Evolutionary conservation across 2,329 filamentous ascomycete species (phyloP).

Genomic region (Aspergillus hiratsukae): DNA sequence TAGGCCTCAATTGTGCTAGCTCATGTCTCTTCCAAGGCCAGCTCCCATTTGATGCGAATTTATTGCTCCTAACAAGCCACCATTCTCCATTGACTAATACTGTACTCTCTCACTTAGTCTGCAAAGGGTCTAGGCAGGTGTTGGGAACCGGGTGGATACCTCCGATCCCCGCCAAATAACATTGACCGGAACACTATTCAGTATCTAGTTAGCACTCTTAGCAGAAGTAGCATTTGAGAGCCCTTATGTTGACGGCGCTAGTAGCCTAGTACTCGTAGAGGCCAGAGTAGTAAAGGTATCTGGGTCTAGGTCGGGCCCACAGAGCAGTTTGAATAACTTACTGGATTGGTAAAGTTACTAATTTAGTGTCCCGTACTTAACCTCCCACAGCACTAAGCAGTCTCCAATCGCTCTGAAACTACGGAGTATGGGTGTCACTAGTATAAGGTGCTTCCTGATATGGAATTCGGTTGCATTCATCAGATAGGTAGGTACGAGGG

Average conservation of each 20-base stretch:
- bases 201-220: not conserved
- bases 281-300: not conserved
- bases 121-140: not conserved
- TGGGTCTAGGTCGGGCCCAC: not conserved
- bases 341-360: not conserved
- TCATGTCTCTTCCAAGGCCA: not conserved
- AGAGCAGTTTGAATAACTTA: not conserved
- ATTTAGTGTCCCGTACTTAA: not conserved
- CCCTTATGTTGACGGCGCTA: not conserved
- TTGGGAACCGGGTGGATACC: not conserved
- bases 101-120: not conserved
- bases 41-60: not conserved
- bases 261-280: not conserved
- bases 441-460: not conserved
- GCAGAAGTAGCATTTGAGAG: not conserved
- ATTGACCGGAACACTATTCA: not conserved
- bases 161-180: not conserved
- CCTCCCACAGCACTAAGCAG: not conserved
- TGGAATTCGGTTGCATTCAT: not conserved
- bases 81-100: not conserved
- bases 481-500: not conserved
- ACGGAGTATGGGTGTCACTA: not conserved
- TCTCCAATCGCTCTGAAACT: not conserved
- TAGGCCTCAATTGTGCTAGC: not conserved
- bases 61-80: not conserved